Evolutionary conservation across 2,329 filamentous ascomycete species (phyloP).

Genomic region (Exophiala sideris): DNA sequence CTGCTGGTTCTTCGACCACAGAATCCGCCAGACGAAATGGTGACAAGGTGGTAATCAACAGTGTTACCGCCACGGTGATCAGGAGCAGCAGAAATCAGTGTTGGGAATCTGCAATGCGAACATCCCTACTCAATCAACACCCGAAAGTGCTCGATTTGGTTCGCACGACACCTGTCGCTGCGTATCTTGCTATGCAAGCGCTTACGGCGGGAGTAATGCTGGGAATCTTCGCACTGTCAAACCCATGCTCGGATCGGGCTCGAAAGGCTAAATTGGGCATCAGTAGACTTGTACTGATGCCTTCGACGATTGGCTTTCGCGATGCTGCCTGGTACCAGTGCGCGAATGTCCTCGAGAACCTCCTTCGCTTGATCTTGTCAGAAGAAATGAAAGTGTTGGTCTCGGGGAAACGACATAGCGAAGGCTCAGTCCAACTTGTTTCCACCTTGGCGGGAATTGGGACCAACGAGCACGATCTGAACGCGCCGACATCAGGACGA

Average conservation of each 20-base stretch:
- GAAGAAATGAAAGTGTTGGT: constrained; percentile 13
- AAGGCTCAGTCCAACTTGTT: not conserved
- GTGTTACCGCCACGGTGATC: not conserved
- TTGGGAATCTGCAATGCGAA: constrained; percentile 37
- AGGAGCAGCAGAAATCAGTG: constrained; percentile 9
- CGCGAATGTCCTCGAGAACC: constrained; percentile 5
- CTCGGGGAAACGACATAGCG: not conserved
- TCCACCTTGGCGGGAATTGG: not conserved
- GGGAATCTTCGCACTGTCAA: constrained; percentile 41
- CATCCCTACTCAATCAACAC: constrained; percentile 32
- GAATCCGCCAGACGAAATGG: too few relatives aligned
- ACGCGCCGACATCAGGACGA: too few relatives aligned
- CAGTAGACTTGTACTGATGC: constrained; percentile 7
- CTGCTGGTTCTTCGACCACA: not conserved
- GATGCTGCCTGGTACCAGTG: constrained; percentile 10
- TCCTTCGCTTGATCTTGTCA: constrained; percentile 11
- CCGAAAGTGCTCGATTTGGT: constrained; percentile 36
- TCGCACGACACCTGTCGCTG: constrained; percentile 41
- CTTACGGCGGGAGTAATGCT: constrained; percentile 47
- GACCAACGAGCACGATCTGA: not conserved
- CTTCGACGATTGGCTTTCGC: constrained; percentile 1
- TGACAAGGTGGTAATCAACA: not conserved
- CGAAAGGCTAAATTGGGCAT: constrained; percentile 44
- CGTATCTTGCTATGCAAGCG: constrained; percentile 44
- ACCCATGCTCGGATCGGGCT: constrained; percentile 41